Percentiles rank a stretch among this genome's conserved stretches.
Conservation (phyloP, 2,329 filamentous ascomycete species). For the Blumeria graminis region DNA sequence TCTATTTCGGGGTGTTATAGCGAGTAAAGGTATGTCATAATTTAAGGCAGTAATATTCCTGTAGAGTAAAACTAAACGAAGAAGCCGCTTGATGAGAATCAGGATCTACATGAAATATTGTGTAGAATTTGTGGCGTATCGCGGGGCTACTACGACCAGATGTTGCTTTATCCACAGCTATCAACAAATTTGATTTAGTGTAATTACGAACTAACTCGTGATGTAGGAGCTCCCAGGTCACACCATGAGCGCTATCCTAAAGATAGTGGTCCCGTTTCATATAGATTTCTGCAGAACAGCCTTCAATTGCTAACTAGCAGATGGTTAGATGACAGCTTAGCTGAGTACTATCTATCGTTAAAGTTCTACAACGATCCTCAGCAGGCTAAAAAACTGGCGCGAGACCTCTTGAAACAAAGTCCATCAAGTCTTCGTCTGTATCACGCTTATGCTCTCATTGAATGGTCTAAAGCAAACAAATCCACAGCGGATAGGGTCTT, state of each 20-base stretch:
- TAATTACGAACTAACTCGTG: not conserved
- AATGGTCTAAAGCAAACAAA: conserved; percentile 31
- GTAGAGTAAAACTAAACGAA: no score
- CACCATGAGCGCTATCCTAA: conserved; percentile 5
- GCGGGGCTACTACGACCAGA: no score
- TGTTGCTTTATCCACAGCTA: no score
- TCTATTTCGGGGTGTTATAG: conserved; percentile 20
- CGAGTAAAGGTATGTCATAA: not conserved
- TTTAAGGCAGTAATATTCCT: no score
- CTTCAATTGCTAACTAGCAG: conserved; percentile 31
- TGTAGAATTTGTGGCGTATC: no score
- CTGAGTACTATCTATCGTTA: conserved; percentile 47
- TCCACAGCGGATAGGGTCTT: conserved; percentile 40
- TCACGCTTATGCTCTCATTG: conserved; percentile 54
- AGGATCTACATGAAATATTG: no score
- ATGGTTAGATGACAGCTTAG: conserved; percentile 26
- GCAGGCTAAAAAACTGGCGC: conserved; percentile 44
- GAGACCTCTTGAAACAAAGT: conserved; percentile 43
- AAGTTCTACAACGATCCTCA: conserved; percentile 29
- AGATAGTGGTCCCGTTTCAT: conserved; percentile 9
- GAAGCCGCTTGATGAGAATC: no score
- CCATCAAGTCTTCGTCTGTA: conserved; percentile 44
- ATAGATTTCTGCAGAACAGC: conserved; percentile 24
- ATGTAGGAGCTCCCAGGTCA: not conserved
- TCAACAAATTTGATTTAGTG: not conserved